These are phyloP conservation scores for Aureobasidium sp. DNA, from an alignment of 2,329 filamentous ascomycete species.

Conservation along the genomic window DNA sequence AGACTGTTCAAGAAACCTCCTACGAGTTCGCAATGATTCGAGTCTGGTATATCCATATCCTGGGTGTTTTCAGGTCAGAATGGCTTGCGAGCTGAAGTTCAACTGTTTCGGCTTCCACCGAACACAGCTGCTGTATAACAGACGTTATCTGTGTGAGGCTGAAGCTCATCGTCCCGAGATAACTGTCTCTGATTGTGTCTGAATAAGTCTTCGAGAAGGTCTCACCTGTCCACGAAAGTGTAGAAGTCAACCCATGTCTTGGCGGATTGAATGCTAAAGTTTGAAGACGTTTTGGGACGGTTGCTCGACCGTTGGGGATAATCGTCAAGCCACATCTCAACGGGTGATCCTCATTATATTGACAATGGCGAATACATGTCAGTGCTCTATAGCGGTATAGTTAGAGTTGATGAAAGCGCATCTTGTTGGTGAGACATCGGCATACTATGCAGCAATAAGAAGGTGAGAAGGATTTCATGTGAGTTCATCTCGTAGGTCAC, in stretches of 20 bases:
- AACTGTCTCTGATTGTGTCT: background rate
- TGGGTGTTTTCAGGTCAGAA: background rate
- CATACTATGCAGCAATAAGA: background rate
- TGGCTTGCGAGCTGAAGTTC: background rate
- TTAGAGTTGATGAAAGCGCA: background rate
- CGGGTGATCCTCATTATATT: background rate
- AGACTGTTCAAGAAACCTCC: background rate
- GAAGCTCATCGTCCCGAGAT: background rate
- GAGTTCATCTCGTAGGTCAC: background rate
- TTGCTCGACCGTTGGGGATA: background rate
- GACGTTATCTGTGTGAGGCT: background rate
- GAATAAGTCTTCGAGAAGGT: constrained; percentile 1
- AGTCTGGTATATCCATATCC: background rate
- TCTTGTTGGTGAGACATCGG: constrained; percentile 1
- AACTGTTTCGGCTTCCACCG: background rate
- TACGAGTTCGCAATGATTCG: background rate
- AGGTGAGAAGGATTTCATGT: background rate
- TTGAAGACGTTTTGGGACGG: constrained; percentile 2
- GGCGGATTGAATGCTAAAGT: background rate
- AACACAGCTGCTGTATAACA: background rate
- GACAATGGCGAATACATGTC: background rate
- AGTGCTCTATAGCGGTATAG: background rate
- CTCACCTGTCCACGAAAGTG: background rate
- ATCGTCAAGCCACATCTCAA: background rate
- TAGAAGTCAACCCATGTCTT: background rate